Conservation (phyloP, 2,329 filamentous ascomycete genomes). For the Colletotrichum euphorbiae region DNA sequence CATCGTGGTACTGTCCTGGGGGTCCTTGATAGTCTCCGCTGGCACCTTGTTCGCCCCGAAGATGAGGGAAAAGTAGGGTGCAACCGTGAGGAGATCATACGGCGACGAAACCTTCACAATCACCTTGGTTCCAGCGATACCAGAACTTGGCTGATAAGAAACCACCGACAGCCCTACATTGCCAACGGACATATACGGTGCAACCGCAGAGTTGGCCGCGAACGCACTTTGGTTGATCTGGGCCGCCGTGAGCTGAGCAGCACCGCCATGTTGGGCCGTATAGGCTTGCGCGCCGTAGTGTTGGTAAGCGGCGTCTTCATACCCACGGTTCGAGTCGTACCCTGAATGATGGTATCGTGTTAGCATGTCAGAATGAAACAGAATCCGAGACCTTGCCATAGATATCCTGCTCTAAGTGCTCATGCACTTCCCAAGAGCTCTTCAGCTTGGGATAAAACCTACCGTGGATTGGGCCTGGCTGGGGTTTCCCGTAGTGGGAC, state of each 20-base stretch:
- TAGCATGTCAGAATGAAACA: background rate
- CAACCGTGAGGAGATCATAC: conserved; percentile 75
- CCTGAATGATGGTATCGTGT: conserved; percentile 50
- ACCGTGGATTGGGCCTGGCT: conserved; percentile 85
- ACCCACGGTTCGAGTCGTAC: conserved; percentile 70
- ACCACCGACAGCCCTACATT: conserved; percentile 65
- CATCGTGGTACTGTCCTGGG: conserved; percentile 68
- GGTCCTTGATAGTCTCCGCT: conserved; percentile 72
- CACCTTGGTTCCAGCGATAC: conserved; percentile 76
- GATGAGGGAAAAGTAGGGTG: conserved; percentile 72
- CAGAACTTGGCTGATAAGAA: conserved; percentile 76
- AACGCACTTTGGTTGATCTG: conserved; percentile 69
- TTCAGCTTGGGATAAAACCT: conserved; percentile 55
- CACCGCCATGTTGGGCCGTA: conserved; percentile 55
- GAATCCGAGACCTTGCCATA: too few species aligned
- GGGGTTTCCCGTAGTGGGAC: conserved; percentile 82
- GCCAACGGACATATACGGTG: conserved; percentile 72
- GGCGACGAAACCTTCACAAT: conserved; percentile 79
- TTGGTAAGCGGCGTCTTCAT: conserved; percentile 68
- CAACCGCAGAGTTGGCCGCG: conserved; percentile 71
- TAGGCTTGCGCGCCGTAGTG: conserved; percentile 63
- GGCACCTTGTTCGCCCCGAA: conserved; percentile 82
- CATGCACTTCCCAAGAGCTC: too few species aligned
- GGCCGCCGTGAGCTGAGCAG: conserved; percentile 58
- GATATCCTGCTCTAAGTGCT: too few species aligned